phyloP scores from a whole-genome alignment of 768 basidiomycete species.

The Gymnopilus dilepis region DNA sequence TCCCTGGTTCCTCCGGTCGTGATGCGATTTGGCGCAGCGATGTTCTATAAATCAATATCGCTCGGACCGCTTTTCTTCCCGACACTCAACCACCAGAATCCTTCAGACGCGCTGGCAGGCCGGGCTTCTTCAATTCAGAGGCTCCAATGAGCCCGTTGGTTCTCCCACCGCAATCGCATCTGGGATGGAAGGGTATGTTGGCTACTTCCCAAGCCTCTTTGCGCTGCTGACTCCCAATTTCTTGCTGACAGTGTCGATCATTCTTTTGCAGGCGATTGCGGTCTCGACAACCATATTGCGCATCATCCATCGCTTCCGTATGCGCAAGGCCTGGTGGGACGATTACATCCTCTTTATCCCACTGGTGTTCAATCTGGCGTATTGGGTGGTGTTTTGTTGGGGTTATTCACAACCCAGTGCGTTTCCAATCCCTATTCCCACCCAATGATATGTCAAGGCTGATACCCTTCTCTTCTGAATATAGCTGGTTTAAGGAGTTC shows the following conservation, averaged over 20 bases:
- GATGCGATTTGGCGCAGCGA: background rate
- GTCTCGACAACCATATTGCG: conserved; percentile 24
- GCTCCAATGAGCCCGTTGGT: background rate
- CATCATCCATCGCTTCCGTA: conserved; percentile 21
- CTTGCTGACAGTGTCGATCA: background rate
- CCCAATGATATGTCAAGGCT: background rate
- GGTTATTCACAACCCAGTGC: background rate
- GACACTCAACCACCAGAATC: background rate
- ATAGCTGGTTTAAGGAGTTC: background rate
- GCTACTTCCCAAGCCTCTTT: background rate
- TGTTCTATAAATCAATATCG: background rate
- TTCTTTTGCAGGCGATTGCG: conserved; percentile 22
- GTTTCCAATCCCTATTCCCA: background rate
- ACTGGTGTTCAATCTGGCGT: conserved; percentile 18
- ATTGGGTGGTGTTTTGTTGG: conserved; percentile 20
- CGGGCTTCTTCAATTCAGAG: background rate
- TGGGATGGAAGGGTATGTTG: conserved; percentile 6
- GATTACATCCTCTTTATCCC: conserved; percentile 26
- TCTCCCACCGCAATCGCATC: conserved; percentile 6
- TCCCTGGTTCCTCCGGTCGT: background rate
- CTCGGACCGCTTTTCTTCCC: background rate
- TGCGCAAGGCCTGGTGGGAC: conserved; percentile 29
- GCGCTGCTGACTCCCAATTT: background rate
- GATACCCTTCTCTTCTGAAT: background rate
- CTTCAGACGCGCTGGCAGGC: background rate